Percentiles rank a stretch among this genome's conserved stretches.
phyloP scores from a whole-genome alignment of 2,329 filamentous ascomycete genomes.

The Emergomyces pasteurianus region DNA sequence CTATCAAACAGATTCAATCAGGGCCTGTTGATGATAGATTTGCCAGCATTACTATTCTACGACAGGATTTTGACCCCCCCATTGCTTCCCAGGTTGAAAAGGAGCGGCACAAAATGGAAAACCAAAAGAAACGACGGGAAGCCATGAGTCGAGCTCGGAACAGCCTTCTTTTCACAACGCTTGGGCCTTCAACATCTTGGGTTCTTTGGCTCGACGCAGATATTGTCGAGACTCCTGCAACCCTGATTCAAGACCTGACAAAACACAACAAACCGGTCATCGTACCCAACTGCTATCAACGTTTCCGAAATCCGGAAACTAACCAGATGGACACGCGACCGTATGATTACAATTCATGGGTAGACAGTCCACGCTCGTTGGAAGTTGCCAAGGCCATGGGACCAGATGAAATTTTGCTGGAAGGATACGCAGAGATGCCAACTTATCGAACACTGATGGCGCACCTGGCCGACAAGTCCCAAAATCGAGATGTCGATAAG shows the following conservation, averaged over 20 bases:
- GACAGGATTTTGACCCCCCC: constrained; percentile 86
- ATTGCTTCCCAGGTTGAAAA: constrained; percentile 69
- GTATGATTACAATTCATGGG: constrained; percentile 98
- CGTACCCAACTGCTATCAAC: constrained; percentile 90
- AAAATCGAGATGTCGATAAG: constrained; percentile 44
- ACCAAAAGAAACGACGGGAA: constrained; percentile 75
- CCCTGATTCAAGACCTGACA: constrained; percentile 84
- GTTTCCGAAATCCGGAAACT: constrained; percentile 61
- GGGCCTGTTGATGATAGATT: constrained; percentile 73
- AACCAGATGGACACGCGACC: constrained; percentile 63
- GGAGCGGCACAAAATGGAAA: constrained; percentile 81
- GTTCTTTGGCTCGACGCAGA: constrained; percentile 93
- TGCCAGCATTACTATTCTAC: constrained; percentile 82
- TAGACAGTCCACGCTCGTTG: constrained; percentile 71
- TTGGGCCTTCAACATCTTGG: constrained; percentile 86
- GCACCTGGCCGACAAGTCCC: constrained; percentile 52
- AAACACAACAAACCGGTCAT: constrained; percentile 80
- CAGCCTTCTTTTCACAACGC: constrained; percentile 84
- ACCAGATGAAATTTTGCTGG: constrained; percentile 80
- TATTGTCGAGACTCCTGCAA: constrained; percentile 73
- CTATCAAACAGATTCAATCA: constrained; percentile 75
- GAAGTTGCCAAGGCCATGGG: constrained; percentile 69
- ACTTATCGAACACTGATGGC: constrained; percentile 91
- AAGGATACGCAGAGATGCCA: constrained; percentile 86
- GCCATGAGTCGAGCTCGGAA: constrained; percentile 93